Base-by-base conservation (phyloP, 108 stramenopile genomes). In the Stephanodiscus minutulus region DNA sequence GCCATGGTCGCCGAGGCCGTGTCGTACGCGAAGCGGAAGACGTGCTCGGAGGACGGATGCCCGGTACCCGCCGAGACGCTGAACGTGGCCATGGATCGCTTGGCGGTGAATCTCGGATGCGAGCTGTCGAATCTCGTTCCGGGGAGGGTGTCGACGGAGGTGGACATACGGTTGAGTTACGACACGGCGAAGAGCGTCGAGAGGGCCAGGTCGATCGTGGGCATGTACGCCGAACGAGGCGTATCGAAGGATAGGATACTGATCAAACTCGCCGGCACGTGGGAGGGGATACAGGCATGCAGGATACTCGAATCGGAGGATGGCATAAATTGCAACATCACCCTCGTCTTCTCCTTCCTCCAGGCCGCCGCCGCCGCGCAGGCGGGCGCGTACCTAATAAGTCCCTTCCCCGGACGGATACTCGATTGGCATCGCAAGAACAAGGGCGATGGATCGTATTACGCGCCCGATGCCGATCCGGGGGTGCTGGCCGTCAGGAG, bases 221-320 rank as follows among this genome's bases (percentile, higher is more conserved):
- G 46, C 28, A 91, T 99, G 89, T 98, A 98, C 87, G 72, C 91
- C 71, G 88, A 82, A 52, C 77, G 79, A 67, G 97, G 98, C 46
- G 79, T 99, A 25, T 54, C 70, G 66, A 86, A 79, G 55, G 71
- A 71, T 21, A 86, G 97, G 24, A 87, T 99, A 55, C 77, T 99
- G 53, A 97, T 99, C 82, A 99, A 99, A 83, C 70, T 99, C 35
- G 98, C 98, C 17, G 96, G 92, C 36, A 99, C 99, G 37, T 99
- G 97, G 98, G 99, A 99, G 72, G 98, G 98, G 27, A 97, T 98
- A 71, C 91, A 87, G 70, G 98, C 98, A 1, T 95, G 95, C 39
- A 81, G 89, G 74, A 73, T 86, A 29, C 84, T 99, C 64, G 93
- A 98, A 85, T 72, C 84, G 72, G 94, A 98, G 72, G 12, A 39